phyloP scores from a whole-genome alignment of 306 rosid genomes.

The Alnus glutinosa region DNA sequence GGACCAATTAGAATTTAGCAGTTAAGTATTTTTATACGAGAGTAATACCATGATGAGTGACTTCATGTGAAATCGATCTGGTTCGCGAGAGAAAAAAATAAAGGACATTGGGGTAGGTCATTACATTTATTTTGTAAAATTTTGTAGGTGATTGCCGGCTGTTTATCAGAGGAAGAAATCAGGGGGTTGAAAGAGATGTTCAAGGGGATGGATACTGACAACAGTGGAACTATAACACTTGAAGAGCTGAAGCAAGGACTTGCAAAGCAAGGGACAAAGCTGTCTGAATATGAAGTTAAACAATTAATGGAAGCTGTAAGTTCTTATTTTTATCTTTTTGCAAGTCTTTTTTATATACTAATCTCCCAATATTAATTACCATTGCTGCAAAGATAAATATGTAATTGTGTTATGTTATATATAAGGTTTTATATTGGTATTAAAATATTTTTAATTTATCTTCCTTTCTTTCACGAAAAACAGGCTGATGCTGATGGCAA shows the following conservation, averaged over 20 bases:
- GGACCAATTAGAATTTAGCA: no score
- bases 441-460: not conserved
- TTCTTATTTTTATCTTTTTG: not conserved
- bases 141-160: conserved; percentile 84
- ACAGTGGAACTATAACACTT: conserved; percentile 92
- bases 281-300: conserved; percentile 78
- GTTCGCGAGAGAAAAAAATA: no score
- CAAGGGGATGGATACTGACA: conserved; percentile 82
- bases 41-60: no score
- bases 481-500: conserved; percentile 99
- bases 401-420: not conserved
- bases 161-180: conserved; percentile 97
- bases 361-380: not conserved
- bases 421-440: not conserved
- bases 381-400: conserved; percentile 4
- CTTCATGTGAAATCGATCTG: no score
- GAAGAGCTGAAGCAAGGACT: conserved; percentile 98
- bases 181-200: conserved; percentile 97
- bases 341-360: not conserved
- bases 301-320: conserved; percentile 96
- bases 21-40: no score
- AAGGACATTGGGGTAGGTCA: no score
- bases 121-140: not conserved
- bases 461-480: conserved; percentile 14
- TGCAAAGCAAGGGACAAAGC: conserved; percentile 88